Percentiles rank a stretch among this genome's conserved stretches.
phyloP scores from a whole-genome alignment of 345 rosid genomes.

The Noccaea caerulescens region DNA sequence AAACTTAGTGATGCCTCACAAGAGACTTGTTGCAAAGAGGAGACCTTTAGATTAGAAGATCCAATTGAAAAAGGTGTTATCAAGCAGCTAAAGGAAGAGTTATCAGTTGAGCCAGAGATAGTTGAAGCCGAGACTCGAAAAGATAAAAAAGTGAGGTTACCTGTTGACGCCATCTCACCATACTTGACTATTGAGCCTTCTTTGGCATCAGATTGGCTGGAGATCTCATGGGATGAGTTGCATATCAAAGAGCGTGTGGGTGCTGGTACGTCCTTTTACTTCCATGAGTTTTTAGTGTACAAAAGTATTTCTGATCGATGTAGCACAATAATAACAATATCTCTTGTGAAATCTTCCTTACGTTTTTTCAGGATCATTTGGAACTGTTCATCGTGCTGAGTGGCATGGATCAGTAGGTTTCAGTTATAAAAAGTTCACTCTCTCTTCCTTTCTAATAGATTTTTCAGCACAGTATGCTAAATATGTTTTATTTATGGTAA shows the following conservation, averaged over 20 bases:
- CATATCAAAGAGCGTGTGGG: constrained; percentile 94
- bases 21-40: constrained; percentile 46
- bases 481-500: constrained; percentile 30
- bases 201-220: constrained; percentile 98
- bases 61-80: constrained; percentile 37
- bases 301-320: background rate
- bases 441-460: background rate
- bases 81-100: constrained; percentile 46
- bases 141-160: constrained; percentile 49
- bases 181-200: constrained; percentile 86
- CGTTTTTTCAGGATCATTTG: constrained; percentile 76
- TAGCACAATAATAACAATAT: background rate
- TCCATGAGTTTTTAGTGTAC: constrained; percentile 11
- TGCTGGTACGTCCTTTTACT: constrained; percentile 65
- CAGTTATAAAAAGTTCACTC: background rate
- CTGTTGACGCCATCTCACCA: constrained; percentile 54
- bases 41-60: constrained; percentile 46
- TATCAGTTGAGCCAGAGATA: constrained; percentile 46
- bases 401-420: constrained; percentile 97
- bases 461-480: constrained; percentile 16
- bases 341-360: constrained; percentile 3
- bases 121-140: constrained; percentile 48
- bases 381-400: constrained; percentile 98
- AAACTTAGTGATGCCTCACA: constrained; percentile 36
- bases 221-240: constrained; percentile 88